Evolutionary conservation across 305 asterid species (phyloP).

Genomic region (Solanum chacoense): DNA sequence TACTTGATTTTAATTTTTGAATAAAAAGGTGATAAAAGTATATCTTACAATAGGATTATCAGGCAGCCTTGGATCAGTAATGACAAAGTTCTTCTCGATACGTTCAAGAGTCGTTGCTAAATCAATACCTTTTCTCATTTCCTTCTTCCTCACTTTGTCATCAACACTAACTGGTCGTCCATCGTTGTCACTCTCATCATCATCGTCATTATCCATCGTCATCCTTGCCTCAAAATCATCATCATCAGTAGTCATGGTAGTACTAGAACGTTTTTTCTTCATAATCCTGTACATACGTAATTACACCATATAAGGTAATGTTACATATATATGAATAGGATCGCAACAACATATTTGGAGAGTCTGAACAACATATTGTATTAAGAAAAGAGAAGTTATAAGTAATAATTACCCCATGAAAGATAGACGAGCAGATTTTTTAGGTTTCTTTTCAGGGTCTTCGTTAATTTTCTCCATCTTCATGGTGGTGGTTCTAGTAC

Average conservation of each 20-base stretch:
- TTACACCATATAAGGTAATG: background rate
- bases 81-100: conserved; percentile 92
- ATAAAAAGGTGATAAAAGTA: background rate
- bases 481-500: conserved; percentile 31
- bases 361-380: background rate
- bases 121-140: conserved; percentile 98
- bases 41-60: conserved; percentile 90
- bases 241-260: conserved; percentile 1
- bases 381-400: background rate
- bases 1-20: background rate
- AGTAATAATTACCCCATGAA: conserved; percentile 43
- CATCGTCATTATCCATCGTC: conserved; percentile 26
- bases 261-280: conserved; percentile 56
- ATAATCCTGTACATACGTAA: conserved; percentile 29
- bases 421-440: conserved; percentile 57
- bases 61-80: conserved; percentile 95
- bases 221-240: conserved; percentile 34
- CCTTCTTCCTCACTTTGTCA: conserved; percentile 89
- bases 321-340: background rate
- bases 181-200: conserved; percentile 43
- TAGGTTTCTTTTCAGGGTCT: conserved; percentile 49
- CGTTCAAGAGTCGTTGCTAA: conserved; percentile 98
- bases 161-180: conserved; percentile 82
- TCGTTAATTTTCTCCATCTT: conserved; percentile 59
- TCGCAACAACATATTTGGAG: background rate